Evolutionary conservation across 1,139 yeast species (phyloP).

Genomic region (Spencermartinsiella ligniputridi): DNA sequence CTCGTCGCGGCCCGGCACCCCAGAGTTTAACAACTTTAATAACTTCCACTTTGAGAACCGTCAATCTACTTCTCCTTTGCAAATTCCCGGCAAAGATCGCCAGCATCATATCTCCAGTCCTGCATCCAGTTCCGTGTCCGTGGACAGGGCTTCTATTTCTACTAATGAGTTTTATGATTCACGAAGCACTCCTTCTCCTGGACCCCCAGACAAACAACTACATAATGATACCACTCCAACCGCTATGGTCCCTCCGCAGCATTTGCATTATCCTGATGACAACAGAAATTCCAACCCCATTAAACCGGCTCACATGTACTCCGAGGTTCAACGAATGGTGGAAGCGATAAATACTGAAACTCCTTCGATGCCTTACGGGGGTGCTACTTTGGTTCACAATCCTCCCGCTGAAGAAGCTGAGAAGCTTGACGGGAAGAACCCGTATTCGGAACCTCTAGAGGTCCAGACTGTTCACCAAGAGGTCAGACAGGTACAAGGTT

Average conservation of each 20-base stretch:
- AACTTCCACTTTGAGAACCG: neutral
- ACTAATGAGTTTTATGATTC: constrained; percentile 1
- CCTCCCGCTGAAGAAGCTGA: neutral
- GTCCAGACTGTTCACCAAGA: neutral
- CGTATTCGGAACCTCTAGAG: neutral
- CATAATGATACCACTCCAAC: neutral
- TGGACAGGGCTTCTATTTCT: neutral
- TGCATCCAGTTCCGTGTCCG: neutral
- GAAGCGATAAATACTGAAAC: neutral
- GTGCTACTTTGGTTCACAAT: neutral
- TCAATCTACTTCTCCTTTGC: neutral
- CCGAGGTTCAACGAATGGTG: neutral
- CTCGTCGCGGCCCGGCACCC: neutral
- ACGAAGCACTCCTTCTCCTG: constrained; percentile 1
- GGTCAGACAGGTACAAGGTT: no score
- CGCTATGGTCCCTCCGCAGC: neutral
- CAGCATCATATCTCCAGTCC: neutral
- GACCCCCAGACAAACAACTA: neutral
- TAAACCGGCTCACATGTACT: constrained; percentile 3
- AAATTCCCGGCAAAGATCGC: neutral
- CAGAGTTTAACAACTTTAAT: neutral
- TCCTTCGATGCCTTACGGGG: neutral
- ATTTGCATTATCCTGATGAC: constrained; percentile 1
- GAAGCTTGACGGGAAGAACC: neutral
- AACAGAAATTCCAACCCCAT: constrained; percentile 4